Evolutionary conservation across 371 early-diverging fungal species (phyloP), one percentile per base, ranked within the genome.

Genomic region (Rhizomucor pusillus): DNA sequence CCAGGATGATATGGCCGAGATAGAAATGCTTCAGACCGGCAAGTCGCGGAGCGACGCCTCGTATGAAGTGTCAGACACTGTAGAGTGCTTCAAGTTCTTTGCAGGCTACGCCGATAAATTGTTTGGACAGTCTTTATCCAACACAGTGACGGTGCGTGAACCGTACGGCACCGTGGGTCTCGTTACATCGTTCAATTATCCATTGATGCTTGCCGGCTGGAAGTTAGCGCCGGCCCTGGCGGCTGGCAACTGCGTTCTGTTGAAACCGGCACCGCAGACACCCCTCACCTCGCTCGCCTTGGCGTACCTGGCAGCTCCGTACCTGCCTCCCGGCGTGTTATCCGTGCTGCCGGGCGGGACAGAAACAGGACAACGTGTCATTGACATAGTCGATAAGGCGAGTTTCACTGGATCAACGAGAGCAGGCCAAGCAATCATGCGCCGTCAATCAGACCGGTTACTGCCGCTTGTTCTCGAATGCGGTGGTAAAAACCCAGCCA

Each of bases 401-500:
- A 71, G 71, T 19, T 73, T 77, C 44, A 77, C 77, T 9, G 97
- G 97, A 13, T 89, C 87, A 0, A 88, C 88, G 3, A 53, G 39
- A 1, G 83, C 79, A n/a, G 91, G 94, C 18, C 86, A 89, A 53
- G 70, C 74, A 23, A 85, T 94, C 56, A 79, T 88, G 73, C 73
- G 73, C 11, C 74, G 76, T 4, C 81, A 88, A n/a, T 84, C 90
- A 1, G 73, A 72, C 23, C 71, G 73, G 23, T 74, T 92, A 34
- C 84, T 83, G 47, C 67, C 81, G 1, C 69, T 89, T 16, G 81
- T 88, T 1, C 77, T 95, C 16, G 95, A 95, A 69, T 86, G 95
- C 22, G 95, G 95, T 47, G 96, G 96, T 36, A 95, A 95, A 71
- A 87, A 86, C 49, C 87, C 93, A 0, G 81, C 82, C 22, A 86